Percentiles rank a stretch among this genome's conserved stretches.
Evolutionary conservation across 306 rosid species (phyloP).

Genomic region (Cicer judaicum): DNA sequence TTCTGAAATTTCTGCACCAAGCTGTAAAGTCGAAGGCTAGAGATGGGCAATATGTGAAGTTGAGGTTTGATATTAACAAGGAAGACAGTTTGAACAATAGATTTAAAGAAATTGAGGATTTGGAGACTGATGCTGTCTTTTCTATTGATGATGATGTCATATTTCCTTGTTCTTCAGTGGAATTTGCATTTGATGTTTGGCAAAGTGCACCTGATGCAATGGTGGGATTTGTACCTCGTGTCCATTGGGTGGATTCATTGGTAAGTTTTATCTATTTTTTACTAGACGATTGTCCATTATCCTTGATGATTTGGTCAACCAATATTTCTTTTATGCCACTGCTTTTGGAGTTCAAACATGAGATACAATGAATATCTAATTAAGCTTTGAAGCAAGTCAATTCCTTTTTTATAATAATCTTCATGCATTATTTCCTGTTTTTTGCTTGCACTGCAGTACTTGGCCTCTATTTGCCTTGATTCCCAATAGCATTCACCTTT

Average conservation of each 20-base stretch:
- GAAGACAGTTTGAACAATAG: conserved; percentile 97
- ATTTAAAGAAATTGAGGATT: conserved; percentile 76
- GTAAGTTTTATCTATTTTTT: conserved; percentile 51
- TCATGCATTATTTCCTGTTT: neutral
- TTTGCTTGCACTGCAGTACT: neutral
- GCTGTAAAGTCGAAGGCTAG: conserved; percentile 54
- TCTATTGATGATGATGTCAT: conserved; percentile 94
- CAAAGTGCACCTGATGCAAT: conserved; percentile 88
- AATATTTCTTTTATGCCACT: conserved; percentile 17
- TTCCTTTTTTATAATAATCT: neutral
- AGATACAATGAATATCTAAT: conserved; percentile 16
- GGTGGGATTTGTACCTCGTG: conserved; percentile 99
- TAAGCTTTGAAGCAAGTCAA: neutral
- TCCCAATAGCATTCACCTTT: neutral
- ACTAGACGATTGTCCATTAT: neutral
- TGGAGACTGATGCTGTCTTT: conserved; percentile 79
- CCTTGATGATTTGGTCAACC: conserved; percentile 12
- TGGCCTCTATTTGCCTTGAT: neutral
- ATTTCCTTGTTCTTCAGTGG: conserved; percentile 88
- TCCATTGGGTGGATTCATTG: conserved; percentile 72
- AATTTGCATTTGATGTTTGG: conserved; percentile 91
- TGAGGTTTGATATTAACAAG: conserved; percentile 74
- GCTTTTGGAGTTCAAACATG: conserved; percentile 20
- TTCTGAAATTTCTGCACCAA: conserved; percentile 53
- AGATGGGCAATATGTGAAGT: conserved; percentile 54